Conservation (phyloP, 2,329 filamentous ascomycete genomes). For the Cladorrhinum sp. region DNA sequence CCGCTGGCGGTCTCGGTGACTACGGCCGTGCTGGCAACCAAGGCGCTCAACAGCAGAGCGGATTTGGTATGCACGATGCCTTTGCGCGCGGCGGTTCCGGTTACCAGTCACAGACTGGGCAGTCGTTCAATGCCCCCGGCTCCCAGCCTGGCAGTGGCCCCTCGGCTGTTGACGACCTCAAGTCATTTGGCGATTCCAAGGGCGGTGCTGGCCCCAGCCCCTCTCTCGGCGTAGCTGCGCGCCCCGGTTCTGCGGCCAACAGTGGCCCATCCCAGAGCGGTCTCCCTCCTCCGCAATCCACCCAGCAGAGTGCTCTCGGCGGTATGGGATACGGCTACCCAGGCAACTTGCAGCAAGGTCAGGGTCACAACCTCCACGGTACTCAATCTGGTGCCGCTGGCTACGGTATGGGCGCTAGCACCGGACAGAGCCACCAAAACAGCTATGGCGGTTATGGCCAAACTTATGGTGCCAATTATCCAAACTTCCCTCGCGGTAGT, state of each 20-base stretch:
- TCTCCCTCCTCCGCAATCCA: constrained; percentile 54
- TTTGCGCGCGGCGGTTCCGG: constrained; percentile 52
- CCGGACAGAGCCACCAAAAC: constrained; percentile 51
- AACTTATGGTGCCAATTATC: constrained; percentile 42
- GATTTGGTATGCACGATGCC: constrained; percentile 54
- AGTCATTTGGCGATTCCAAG: constrained; percentile 58
- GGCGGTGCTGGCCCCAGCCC: constrained; percentile 53
- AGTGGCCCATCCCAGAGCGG: constrained; percentile 50
- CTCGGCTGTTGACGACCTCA: constrained; percentile 51
- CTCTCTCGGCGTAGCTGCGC: constrained; percentile 52
- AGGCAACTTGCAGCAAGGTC: constrained; percentile 46
- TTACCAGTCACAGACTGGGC: constrained; percentile 54
- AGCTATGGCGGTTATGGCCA: constrained; percentile 53
- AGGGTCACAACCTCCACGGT: constrained; percentile 53
- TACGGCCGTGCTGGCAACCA: constrained; percentile 53
- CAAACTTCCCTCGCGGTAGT: constrained; percentile 45
- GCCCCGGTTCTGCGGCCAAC: constrained; percentile 58
- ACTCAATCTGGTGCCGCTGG: constrained; percentile 42
- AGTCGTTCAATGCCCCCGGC: constrained; percentile 50
- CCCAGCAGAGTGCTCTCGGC: constrained; percentile 42
- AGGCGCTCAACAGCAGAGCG: constrained; percentile 47
- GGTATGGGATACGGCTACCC: constrained; percentile 56
- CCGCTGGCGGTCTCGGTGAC: constrained; percentile 48
- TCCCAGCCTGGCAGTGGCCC: constrained; percentile 44
- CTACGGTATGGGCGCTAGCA: constrained; percentile 53